Conservation (phyloP, 2,329 filamentous ascomycete genomes). For the Claviceps spartinae region DNA sequence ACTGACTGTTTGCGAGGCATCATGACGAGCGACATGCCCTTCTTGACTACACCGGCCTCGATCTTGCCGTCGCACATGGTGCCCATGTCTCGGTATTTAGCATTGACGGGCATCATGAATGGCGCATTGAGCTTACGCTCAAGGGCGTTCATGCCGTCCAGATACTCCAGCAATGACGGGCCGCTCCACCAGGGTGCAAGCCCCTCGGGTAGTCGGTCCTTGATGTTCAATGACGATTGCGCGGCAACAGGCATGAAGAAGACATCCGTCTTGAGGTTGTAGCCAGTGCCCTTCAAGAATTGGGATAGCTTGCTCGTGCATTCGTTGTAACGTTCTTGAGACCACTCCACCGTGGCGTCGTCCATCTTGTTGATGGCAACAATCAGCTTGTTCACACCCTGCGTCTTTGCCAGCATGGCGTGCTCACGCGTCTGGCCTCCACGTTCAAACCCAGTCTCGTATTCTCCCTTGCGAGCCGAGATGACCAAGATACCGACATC, state of each 20-base stretch:
- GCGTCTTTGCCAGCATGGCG: conserved; percentile 93
- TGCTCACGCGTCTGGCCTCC: conserved; percentile 96
- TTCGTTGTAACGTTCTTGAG: conserved; percentile 80
- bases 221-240: conserved; percentile 74
- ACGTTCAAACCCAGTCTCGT: conserved; percentile 94
- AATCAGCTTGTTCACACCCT: conserved; percentile 92
- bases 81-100: conserved; percentile 94
- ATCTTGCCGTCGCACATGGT: conserved; percentile 97
- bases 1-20: conserved; percentile 88
- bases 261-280: conserved; percentile 87
- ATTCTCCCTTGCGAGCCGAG: conserved; percentile 92
- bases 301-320: conserved; percentile 77
- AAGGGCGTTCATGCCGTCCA: conserved; percentile 84
- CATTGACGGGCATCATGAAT: conserved; percentile 97
- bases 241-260: conserved; percentile 95
- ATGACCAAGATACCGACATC: conserved; percentile 94
- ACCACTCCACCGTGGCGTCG: conserved; percentile 92
- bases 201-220: conserved; percentile 68
- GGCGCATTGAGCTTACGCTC: conserved; percentile 95
- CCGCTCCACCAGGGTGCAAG: conserved; percentile 74
- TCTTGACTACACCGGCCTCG: conserved; percentile 87
- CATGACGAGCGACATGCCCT: conserved; percentile 73
- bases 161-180: conserved; percentile 83
- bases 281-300: conserved; percentile 86
- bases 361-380: conserved; percentile 99